phyloP scores from a whole-genome alignment of 805 yeast species.

The Kodamaea neixiangensis region DNA sequence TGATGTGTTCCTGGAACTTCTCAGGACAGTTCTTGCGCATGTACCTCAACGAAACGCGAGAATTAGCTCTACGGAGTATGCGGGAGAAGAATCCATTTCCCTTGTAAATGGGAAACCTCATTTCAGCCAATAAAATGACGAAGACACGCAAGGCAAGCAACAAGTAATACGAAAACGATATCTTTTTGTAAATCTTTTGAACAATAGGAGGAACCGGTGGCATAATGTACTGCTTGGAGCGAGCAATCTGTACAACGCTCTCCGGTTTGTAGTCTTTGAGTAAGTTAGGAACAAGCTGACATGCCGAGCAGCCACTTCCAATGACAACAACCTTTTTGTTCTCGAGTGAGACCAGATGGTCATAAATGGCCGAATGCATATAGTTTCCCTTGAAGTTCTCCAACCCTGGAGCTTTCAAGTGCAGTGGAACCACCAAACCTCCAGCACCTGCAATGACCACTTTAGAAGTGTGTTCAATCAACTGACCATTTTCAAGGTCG shows the following conservation, averaged over 20 bases:
- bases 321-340: slow-evolving; percentile 39
- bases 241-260: slow-evolving; percentile 33
- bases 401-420: slow-evolving; percentile 31
- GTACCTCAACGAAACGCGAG: slow-evolving; percentile 21
- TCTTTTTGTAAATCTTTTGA: slow-evolving; percentile 21
- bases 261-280: slow-evolving; percentile 28
- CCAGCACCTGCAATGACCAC: slow-evolving; percentile 33
- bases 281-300: slow-evolving; percentile 40
- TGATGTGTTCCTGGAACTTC: slow-evolving; percentile 32
- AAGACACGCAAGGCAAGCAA: slow-evolving; percentile 31
- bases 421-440: slow-evolving; percentile 39
- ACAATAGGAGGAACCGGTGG: slow-evolving; percentile 36
- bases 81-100: slow-evolving; percentile 31
- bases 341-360: slow-evolving; percentile 33
- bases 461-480: slow-evolving; percentile 29
- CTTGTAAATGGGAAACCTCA: slow-evolving; percentile 36
- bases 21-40: slow-evolving; percentile 32
- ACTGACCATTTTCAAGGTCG: slow-evolving; percentile 32
- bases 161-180: slow-evolving; percentile 30
- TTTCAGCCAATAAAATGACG: slow-evolving; percentile 31
- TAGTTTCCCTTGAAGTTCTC: slow-evolving; percentile 37
- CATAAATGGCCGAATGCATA: slow-evolving; percentile 45
- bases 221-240: slow-evolving; percentile 40
- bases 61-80: slow-evolving; percentile 27
- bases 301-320: slow-evolving; percentile 47